A percentile compares a stretch with the other conserved stretches of the same genome.
phyloP scores from a whole-genome alignment of 1,139 yeast species.

The Starmera stellimalicola region DNA sequence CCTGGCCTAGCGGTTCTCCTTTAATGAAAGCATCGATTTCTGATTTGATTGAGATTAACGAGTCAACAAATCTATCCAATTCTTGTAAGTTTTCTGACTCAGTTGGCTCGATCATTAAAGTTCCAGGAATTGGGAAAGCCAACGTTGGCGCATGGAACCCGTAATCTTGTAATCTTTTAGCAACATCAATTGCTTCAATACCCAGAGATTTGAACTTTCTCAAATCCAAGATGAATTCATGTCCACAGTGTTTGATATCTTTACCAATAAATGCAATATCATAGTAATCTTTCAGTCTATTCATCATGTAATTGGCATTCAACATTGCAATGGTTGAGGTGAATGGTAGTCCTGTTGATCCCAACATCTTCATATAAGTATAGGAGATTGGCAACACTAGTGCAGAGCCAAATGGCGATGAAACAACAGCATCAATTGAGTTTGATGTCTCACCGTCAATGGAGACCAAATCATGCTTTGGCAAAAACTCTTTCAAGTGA shows the following conservation, averaged over 20 bases:
- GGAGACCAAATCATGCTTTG: conserved; percentile 57
- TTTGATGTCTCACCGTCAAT: conserved; percentile 37
- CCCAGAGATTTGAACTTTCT: conserved; percentile 78
- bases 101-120: conserved; percentile 96
- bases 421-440: conserved; percentile 71
- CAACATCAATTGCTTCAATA: conserved; percentile 91
- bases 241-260: conserved; percentile 77
- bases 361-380: conserved; percentile 91
- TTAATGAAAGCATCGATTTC: conserved; percentile 74
- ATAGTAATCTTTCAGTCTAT: conserved; percentile 59
- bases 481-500: conserved; percentile 77
- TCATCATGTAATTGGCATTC: conserved; percentile 94
- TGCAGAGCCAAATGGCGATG: conserved; percentile 96
- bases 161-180: conserved; percentile 93
- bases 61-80: conserved; percentile 81
- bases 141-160: conserved; percentile 99
- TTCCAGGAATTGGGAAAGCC: conserved; percentile 98
- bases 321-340: conserved; percentile 84
- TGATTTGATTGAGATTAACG: conserved; percentile 71
- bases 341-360: conserved; percentile 73
- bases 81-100: conserved; percentile 87
- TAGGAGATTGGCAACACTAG: conserved; percentile 88
- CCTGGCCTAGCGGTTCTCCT: conserved; percentile 58
- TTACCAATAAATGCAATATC: conserved; percentile 66
- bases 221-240: conserved; percentile 88